Conservation (phyloP, 345 rosid species). For the Boechera retrofracta region DNA sequence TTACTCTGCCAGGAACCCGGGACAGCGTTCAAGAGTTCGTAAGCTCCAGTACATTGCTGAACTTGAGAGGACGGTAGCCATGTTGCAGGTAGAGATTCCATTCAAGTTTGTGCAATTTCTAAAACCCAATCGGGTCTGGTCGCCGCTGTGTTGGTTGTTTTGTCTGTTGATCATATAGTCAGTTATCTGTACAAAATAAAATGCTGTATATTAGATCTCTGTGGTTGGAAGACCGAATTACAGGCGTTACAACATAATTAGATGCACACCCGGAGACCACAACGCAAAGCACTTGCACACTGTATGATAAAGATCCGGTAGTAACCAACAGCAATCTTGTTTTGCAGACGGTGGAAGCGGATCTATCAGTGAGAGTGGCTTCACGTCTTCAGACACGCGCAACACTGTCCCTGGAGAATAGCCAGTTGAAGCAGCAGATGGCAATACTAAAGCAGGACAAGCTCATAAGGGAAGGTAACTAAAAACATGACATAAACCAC, state of each 20-base stretch:
- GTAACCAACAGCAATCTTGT: slow-evolving; percentile 17
- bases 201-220: slow-evolving; percentile 18
- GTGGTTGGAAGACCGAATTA: background rate
- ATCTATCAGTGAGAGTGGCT: slow-evolving; percentile 60
- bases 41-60: slow-evolving; percentile 84
- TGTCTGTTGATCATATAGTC: background rate
- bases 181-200: background rate
- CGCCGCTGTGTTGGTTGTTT: slow-evolving; percentile 2
- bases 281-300: background rate
- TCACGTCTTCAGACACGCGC: slow-evolving; percentile 65
- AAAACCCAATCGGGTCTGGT: slow-evolving; percentile 12
- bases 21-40: slow-evolving; percentile 87
- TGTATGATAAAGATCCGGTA: background rate
- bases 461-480: slow-evolving; percentile 61
- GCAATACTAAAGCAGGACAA: slow-evolving; percentile 60
- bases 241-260: slow-evolving; percentile 20
- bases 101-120: slow-evolving; percentile 10
- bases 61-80: slow-evolving; percentile 71
- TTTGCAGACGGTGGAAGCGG: slow-evolving; percentile 64
- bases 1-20: slow-evolving; percentile 57
- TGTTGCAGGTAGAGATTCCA: slow-evolving; percentile 60
- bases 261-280: slow-evolving; percentile 4
- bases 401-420: slow-evolving; percentile 66
- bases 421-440: slow-evolving; percentile 64
- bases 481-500: slow-evolving; percentile 2